A percentile compares a stretch with the other conserved stretches of the same genome.
Evolutionary conservation across 2,329 filamentous ascomycete genomes (phyloP).

Genomic region (Penicillium verrucosum): DNA sequence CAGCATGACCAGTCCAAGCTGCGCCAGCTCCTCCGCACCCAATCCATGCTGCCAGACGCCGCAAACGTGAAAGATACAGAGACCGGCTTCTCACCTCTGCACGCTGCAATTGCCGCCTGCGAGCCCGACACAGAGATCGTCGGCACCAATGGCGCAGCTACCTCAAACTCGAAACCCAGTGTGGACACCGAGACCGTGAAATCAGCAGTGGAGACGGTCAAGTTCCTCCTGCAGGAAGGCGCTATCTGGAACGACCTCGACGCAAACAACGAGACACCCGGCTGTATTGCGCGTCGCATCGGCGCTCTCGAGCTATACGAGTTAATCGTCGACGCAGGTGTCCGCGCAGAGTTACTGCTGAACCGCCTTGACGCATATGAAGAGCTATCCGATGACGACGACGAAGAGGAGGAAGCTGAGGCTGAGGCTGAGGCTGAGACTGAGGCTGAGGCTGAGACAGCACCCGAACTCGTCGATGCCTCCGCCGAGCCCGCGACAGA

Average conservation of each 20-base stretch:
- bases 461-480: conserved; percentile 27
- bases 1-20: conserved; percentile 66
- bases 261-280: conserved; percentile 80
- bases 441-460: conserved; percentile 5
- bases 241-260: conserved; percentile 98
- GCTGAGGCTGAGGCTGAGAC: conserved; percentile 11
- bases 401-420: conserved; percentile 29
- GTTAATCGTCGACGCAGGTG: conserved; percentile 81
- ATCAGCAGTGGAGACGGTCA: conserved; percentile 44
- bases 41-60: conserved; percentile 48
- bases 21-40: conserved; percentile 63
- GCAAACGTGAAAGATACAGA: conserved; percentile 77
- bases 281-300: conserved; percentile 72
- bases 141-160: conserved; percentile 1
- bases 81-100: conserved; percentile 82
- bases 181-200: conserved; percentile 50
- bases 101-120: conserved; percentile 81
- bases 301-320: conserved; percentile 71
- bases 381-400: conserved; percentile 50
- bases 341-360: conserved; percentile 83
- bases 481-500: conserved; percentile 10
- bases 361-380: conserved; percentile 80
- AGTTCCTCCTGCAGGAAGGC: conserved; percentile 76
- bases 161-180: conserved; percentile 26
- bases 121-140: conserved; percentile 40